Evolutionary conservation across 176 grass and related monocot genomes (phyloP).

Genomic region (Poa pratensis): DNA sequence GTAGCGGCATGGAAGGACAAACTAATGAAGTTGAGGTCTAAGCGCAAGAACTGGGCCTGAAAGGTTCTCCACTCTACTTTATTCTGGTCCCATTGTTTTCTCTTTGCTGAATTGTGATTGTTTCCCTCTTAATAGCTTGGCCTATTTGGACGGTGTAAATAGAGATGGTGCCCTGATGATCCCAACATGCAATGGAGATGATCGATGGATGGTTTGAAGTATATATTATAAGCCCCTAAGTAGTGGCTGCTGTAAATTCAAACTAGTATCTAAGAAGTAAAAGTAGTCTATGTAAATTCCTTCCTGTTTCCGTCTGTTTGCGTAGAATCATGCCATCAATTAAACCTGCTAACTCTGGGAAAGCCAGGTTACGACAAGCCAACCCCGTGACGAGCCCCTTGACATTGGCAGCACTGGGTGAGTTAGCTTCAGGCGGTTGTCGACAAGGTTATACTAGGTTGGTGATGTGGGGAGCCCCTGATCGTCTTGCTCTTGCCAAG

Average conservation of each 20-base stretch:
- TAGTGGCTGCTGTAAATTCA: slow-evolving; percentile 41
- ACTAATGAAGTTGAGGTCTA: slow-evolving; percentile 68
- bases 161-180: slow-evolving; percentile 28
- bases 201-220: slow-evolving; percentile 27
- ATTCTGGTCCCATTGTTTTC: too few relatives aligned
- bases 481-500: too few relatives aligned
- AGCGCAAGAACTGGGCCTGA: slow-evolving; percentile 84
- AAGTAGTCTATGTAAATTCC: slow-evolving; percentile 16
- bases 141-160: slow-evolving; percentile 55
- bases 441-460: too few relatives aligned
- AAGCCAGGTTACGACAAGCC: too few relatives aligned
- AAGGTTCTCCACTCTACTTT: too few relatives aligned
- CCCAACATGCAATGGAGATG: slow-evolving; percentile 32
- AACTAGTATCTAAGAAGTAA: slow-evolving; percentile 26
- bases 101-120: too few relatives aligned
- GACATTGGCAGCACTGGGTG: too few relatives aligned
- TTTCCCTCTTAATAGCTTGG: background rate
- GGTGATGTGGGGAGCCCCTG: too few relatives aligned
- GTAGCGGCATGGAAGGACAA: slow-evolving; percentile 84
- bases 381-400: too few relatives aligned
- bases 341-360: too few relatives aligned
- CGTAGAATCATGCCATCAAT: background rate
- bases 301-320: background rate
- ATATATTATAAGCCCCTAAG: slow-evolving; percentile 37
- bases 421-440: too few relatives aligned